These are phyloP conservation scores for Gossypium herbaceum DNA, from an alignment of 345 rosid species.

Conservation along the genomic window DNA sequence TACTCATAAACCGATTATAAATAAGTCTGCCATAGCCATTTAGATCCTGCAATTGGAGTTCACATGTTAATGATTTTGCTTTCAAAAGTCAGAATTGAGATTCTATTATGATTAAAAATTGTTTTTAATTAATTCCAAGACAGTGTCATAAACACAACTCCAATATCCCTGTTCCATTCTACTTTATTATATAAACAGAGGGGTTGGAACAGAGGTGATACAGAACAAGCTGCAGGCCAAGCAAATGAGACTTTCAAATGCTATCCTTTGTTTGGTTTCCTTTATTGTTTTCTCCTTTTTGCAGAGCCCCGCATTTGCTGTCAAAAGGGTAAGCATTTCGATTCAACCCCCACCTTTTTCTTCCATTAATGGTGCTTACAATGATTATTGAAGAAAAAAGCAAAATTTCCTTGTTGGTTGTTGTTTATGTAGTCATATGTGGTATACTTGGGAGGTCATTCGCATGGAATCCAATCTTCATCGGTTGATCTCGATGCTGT, in stretches of 20 bases:
- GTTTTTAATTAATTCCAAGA: not conserved
- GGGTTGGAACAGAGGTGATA: conserved; percentile 22
- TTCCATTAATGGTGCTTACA: not conserved
- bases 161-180: not conserved
- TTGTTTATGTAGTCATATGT: conserved; percentile 41
- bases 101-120: not conserved
- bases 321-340: conserved; percentile 38
- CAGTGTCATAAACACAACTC: not conserved
- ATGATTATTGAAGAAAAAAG: not conserved
- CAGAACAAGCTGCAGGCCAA: conserved; percentile 8
- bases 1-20: not conserved
- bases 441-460: conserved; percentile 79
- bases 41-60: not conserved
- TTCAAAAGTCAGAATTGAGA: not conserved
- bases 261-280: conserved; percentile 20
- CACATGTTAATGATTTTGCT: not conserved
- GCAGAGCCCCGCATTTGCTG: conserved; percentile 34
- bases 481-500: conserved; percentile 36
- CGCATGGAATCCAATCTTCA: conserved; percentile 39
- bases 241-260: conserved; percentile 27
- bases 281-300: conserved; percentile 26
- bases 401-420: not conserved
- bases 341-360: not conserved
- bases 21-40: too few relatives aligned
- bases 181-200: not conserved